phyloP scores from a whole-genome alignment of 495 filamentous ascomycete genomes.

The Massariosphaeria phaeospora region DNA sequence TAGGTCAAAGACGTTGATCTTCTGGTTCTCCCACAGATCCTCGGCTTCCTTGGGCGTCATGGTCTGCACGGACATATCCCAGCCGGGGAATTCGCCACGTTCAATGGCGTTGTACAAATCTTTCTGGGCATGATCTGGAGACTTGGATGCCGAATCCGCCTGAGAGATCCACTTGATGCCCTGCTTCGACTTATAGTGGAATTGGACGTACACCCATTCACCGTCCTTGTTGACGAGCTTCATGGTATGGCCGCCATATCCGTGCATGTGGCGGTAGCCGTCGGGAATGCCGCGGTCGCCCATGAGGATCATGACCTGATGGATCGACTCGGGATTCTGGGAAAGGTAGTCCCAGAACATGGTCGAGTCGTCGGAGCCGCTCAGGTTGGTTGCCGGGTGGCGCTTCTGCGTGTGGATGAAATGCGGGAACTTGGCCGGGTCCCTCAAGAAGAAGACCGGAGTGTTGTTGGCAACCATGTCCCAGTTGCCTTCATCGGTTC shows the following conservation, averaged over 20 bases:
- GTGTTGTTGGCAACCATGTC: constrained; percentile 61
- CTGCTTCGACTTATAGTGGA: constrained; percentile 46
- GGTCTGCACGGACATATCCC: constrained; percentile 42
- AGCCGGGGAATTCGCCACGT: constrained; percentile 41
- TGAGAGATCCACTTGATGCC: constrained; percentile 42
- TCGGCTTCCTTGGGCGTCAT: constrained; percentile 49
- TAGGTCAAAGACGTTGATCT: constrained; percentile 44
- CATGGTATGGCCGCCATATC: constrained; percentile 43
- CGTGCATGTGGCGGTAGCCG: constrained; percentile 45
- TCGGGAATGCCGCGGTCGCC: constrained; percentile 45
- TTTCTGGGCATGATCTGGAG: constrained; percentile 42
- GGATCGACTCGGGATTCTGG: constrained; percentile 44
- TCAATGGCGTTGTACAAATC: constrained; percentile 44
- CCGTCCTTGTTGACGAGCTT: constrained; percentile 45
- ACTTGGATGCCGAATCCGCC: constrained; percentile 41
- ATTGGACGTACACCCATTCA: constrained; percentile 44
- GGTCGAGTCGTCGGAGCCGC: constrained; percentile 41
- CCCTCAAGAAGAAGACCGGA: constrained; percentile 55
- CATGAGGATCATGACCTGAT: constrained; percentile 46
- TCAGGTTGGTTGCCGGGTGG: constrained; percentile 40
- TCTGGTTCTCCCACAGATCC: constrained; percentile 45
- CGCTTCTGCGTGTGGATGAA: constrained; percentile 48
- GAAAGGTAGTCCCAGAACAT: constrained; percentile 46
- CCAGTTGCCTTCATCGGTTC: constrained; percentile 45
- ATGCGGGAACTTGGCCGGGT: constrained; percentile 46